These are phyloP conservation scores for Saccharomycopsis vini DNA, from an alignment of 805 yeast genomes.

Conservation along the genomic window DNA sequence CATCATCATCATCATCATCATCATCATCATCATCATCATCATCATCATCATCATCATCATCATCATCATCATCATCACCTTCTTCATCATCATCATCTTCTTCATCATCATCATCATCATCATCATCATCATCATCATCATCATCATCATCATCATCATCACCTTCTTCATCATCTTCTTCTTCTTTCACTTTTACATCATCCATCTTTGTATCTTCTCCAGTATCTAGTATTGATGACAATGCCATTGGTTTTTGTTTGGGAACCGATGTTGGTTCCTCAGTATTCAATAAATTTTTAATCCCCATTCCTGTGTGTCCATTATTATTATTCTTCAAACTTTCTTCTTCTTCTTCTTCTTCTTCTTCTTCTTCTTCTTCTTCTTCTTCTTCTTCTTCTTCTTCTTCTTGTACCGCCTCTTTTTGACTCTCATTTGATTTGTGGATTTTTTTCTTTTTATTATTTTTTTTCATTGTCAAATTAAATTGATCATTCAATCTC, in stretches of 20 bases:
- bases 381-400: neutral
- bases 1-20: slow-evolving; percentile 9
- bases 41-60: slow-evolving; percentile 17
- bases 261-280: neutral
- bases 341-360: neutral
- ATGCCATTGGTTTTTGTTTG: neutral
- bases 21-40: slow-evolving; percentile 12
- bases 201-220: neutral
- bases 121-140: neutral
- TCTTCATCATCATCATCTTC: neutral
- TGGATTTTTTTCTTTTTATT: neutral
- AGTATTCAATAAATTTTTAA: neutral
- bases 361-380: neutral
- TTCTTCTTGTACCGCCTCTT: neutral
- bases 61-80: slow-evolving; percentile 5
- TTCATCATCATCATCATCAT: neutral
- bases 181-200: neutral
- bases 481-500: neutral
- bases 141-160: neutral
- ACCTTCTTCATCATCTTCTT: neutral
- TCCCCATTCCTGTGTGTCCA: no score
- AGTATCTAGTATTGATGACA: neutral
- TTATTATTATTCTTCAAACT: neutral
- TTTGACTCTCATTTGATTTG: no score
- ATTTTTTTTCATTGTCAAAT: neutral